Conservation (phyloP, 345 rosid genomes). For the Syzygium grande region DNA sequence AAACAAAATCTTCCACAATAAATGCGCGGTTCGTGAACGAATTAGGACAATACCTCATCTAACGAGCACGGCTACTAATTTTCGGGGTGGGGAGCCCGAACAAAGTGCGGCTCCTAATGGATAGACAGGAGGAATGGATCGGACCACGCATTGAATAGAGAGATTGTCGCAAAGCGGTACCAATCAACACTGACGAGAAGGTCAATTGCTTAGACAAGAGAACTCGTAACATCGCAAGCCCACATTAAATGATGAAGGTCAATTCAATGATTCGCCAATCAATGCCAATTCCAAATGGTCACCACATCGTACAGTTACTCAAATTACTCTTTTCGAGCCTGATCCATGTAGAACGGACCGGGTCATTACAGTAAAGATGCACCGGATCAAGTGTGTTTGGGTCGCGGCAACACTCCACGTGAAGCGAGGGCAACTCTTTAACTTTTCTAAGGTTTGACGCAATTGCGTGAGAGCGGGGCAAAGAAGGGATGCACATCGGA, state of each 20-base stretch:
- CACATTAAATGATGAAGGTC: not conserved
- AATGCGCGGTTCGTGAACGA: too few species aligned
- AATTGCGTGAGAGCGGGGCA: not conserved
- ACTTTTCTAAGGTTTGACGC: not conserved
- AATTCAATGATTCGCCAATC: not conserved
- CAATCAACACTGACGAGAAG: not conserved
- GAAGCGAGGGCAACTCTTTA: not conserved
- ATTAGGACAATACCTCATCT: not conserved
- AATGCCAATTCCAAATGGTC: accelerated
- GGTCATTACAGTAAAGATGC: not conserved
- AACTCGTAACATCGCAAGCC: not conserved
- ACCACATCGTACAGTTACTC: not conserved
- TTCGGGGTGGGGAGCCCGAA: not conserved
- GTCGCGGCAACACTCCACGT: not conserved
- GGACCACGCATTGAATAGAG: not conserved
- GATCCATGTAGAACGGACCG: not conserved
- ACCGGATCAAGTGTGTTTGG: not conserved
- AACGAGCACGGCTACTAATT: accelerated
- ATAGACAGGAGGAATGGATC: not conserved
- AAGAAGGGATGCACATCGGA: not conserved
- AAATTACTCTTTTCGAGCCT: not conserved
- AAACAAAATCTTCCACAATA: too few species aligned
- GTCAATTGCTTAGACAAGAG: not conserved
- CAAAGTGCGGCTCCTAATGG: accelerated
- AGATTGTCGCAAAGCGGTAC: accelerated